Evolutionary conservation across 2,329 filamentous ascomycete species (phyloP), one percentile per base, ranked within the genome.

Genomic region (Phaeomoniella chlamydospora): DNA sequence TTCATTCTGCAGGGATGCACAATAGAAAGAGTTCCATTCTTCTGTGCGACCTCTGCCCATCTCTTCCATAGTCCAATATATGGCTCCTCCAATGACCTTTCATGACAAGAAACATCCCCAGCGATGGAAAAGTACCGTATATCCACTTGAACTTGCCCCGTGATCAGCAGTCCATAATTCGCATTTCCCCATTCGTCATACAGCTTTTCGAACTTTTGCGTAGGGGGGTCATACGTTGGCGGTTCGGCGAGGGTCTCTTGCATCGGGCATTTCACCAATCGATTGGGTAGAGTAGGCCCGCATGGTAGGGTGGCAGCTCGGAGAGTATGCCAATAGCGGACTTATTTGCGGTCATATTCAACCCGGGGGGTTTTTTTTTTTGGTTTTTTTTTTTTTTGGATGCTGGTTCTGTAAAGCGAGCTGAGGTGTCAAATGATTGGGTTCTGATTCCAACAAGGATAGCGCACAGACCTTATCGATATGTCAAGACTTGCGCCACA

Each of bases 221-320:
- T 14, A 5, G 41, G 37, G 11, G 39, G 37, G 16, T 40, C 37
- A 29, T 22, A 42, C 16, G 31, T 15, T 15, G 36, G 29, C 15
- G 33, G 32, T 22, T 18, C 31, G 11, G 39, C 39, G 30, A 26
- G 39, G 13, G 36, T 42, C 33, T 41, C 39, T 37, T 36, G 39
- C 41, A 42, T 39, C n/a, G 41, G 39, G 32, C 36, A 40, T 34
- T 65, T 65, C 34, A 50, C 57, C 2, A 77, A 57, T 4, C 71
- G 65, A 45, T 76, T 76, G 2, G 67, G 67, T 2, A 76, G 49
- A 0, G 57, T 61, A 16, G 77, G 56, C 1, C 72, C 72, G 47
- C 68, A 72, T 41, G 67, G 65, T 1, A 74, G 57, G 26, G 60
- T 68, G 12, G 72, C 46, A 0, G 68, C 59, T 10, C 10, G 22